Conservation (phyloP, 495 filamentous ascomycete species). For the Cladorrhinum samala region DNA sequence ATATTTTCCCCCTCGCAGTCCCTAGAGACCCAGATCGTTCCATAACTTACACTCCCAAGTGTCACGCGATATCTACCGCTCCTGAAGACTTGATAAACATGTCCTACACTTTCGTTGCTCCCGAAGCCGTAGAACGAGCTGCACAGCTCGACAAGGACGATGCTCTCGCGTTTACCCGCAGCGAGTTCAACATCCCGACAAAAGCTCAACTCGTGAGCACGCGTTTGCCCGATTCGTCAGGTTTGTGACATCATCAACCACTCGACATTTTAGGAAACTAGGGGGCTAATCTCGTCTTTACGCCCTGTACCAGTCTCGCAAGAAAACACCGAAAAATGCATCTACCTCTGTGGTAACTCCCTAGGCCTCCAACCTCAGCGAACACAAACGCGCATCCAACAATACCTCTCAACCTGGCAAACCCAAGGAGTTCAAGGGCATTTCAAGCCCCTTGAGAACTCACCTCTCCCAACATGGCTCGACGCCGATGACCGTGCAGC, state of each 20-base stretch:
- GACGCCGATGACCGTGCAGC: constrained; percentile 69
- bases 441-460: constrained; percentile 74
- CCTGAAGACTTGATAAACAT: neutral
- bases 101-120: constrained; percentile 9
- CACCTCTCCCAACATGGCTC: constrained; percentile 71
- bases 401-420: constrained; percentile 82
- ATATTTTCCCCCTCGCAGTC: no score
- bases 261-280: constrained; percentile 2
- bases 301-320: constrained; percentile 7
- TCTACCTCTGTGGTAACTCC: constrained; percentile 97
- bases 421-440: constrained; percentile 91
- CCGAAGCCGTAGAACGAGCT: constrained; percentile 13
- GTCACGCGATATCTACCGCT: neutral
- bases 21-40: no score
- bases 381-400: constrained; percentile 61
- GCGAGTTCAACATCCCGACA: constrained; percentile 81
- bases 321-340: constrained; percentile 41
- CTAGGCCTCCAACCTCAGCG: constrained; percentile 80
- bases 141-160: constrained; percentile 60
- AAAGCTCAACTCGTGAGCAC: constrained; percentile 69
- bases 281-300: neutral
- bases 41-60: no score
- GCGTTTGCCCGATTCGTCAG: constrained; percentile 37
- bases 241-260: constrained; percentile 20
- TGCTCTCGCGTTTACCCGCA: constrained; percentile 56